Conservation (phyloP, 495 filamentous ascomycete genomes). For the Neurospora sp. region DNA sequence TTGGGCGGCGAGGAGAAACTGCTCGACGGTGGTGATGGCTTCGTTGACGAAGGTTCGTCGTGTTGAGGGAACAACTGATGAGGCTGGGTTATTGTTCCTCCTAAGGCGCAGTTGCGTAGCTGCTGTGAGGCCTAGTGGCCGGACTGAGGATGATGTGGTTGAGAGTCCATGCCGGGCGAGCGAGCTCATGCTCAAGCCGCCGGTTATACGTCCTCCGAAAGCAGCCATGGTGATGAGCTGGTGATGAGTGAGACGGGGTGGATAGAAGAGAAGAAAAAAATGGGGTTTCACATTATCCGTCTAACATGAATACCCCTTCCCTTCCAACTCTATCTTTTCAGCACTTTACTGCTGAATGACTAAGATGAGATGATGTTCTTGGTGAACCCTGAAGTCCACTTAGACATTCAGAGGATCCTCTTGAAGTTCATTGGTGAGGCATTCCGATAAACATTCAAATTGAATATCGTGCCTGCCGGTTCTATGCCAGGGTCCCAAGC, state of each 20-base stretch:
- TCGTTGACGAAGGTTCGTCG: conserved; percentile 26
- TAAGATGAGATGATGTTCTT: not conserved
- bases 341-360: not conserved
- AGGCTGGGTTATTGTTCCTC: not conserved
- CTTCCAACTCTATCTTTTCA: not conserved
- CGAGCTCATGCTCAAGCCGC: not conserved
- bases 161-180: not conserved
- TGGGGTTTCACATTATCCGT: not conserved
- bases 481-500: not conserved
- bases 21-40: conserved; percentile 40
- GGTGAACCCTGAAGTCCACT: not conserved
- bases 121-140: not conserved
- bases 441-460: not conserved
- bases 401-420: not conserved
- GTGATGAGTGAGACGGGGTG: not conserved
- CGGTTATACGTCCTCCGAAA: not conserved
- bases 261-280: not conserved
- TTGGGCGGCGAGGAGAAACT: conserved; percentile 53
- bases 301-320: not conserved
- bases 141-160: not conserved
- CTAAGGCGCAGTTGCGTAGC: not conserved
- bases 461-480: not conserved
- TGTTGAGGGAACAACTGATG: not conserved
- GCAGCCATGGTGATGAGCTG: not conserved
- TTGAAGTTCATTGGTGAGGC: not conserved